phyloP scores from a whole-genome alignment of 106 monocot genomes.

The Narthecium ossifragum region DNA sequence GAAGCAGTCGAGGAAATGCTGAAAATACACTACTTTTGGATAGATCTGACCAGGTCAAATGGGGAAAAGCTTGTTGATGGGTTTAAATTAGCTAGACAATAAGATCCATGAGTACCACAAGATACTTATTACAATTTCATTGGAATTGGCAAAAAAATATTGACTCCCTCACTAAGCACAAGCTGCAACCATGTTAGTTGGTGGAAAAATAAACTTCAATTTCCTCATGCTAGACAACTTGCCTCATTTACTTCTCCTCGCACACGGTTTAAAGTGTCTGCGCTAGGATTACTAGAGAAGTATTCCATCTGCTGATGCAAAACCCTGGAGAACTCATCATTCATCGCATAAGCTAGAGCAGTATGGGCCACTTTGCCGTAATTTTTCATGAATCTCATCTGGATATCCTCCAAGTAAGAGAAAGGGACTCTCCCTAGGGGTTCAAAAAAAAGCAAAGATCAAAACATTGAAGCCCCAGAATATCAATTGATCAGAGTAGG shows the following conservation, averaged over 20 bases:
- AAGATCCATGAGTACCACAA: too few relatives aligned
- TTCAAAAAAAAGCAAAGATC: conserved; percentile 2
- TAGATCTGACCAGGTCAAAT: too few relatives aligned
- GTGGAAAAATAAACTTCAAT: background rate
- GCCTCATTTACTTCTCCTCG: conserved; percentile 87
- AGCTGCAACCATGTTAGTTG: too few relatives aligned
- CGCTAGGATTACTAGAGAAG: conserved; percentile 80
- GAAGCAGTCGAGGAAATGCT: too few relatives aligned
- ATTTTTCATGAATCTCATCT: conserved; percentile 98
- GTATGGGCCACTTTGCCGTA: conserved; percentile 79
- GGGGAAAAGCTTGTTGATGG: too few relatives aligned
- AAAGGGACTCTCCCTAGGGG: conserved; percentile 84
- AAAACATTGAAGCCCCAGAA: too few relatives aligned
- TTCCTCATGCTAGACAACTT: conserved; percentile 19
- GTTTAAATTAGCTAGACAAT: too few relatives aligned
- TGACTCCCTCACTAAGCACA: too few relatives aligned
- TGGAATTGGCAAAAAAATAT: too few relatives aligned
- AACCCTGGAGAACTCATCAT: conserved; percentile 96
- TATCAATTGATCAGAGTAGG: too few relatives aligned
- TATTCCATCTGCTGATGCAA: conserved; percentile 98
- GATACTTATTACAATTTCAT: too few relatives aligned
- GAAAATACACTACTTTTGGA: too few relatives aligned
- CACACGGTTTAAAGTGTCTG: conserved; percentile 82
- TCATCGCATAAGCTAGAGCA: conserved; percentile 95
- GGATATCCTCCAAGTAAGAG: conserved; percentile 89